Evolutionary conservation across 2,329 filamentous ascomycete species (phyloP), one percentile per base, ranked within the genome.

Genomic region (Didymella arachidicola): DNA sequence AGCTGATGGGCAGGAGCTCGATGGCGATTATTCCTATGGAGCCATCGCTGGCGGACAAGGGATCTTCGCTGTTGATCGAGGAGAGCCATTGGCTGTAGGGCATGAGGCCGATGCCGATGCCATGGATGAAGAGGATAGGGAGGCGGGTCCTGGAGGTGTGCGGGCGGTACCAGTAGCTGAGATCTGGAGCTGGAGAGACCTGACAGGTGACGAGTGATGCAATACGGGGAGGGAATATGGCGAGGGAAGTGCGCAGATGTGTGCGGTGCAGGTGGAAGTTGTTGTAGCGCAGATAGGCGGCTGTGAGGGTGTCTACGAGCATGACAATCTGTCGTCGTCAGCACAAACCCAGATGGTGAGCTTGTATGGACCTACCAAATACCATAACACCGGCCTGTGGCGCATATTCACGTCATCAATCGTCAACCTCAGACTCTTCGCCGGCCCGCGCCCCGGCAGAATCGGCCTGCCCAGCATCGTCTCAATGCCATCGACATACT

Each of bases 41-140:
- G 11, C 79, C 81, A 52, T 81, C 77, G 18, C 71, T 58, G 18
- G 62, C 63, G 2, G 64, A 58, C 10, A 61, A 41, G 1, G 63
- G 67, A 7, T 70, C 71, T 4, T 67, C 59, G 18, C 76, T 70
- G 61, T 81, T 79, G 38, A 90, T 73, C 48, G 83, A 81, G 32
- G 75, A 71, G 1, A 91, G 76, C 67, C 89, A 89, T 16, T 77
- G 72, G 12, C 82, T 77, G 65, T 91, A 89, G 0, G 87, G 83
- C 69, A 84, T 84, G 2, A 91, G 80, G 0, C 89, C 89, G 57
- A 91, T 81, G 41, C 89, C 88, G 47, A 91, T 89, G 16, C 89
- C 89, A 65, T 91, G 89, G 46, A 91, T 80, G 74, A 90, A 91
- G 4, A 92, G 74, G 7, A 91, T 75, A 0, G 89, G 89, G 0